Base-by-base conservation (phyloP, 192 early-diverging fungal species). In the Coemansia sp. region DNA sequence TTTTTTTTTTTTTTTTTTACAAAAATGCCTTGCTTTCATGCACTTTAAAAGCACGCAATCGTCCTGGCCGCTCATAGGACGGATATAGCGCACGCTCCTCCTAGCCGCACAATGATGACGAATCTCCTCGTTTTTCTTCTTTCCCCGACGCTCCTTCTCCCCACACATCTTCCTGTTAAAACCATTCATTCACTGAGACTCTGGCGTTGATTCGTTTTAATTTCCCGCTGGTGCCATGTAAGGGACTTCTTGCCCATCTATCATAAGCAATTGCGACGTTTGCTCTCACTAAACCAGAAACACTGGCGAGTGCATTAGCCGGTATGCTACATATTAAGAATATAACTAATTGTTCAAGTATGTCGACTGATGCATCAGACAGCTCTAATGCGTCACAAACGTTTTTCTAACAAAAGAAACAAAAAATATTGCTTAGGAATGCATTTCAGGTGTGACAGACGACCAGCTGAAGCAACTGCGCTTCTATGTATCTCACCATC, bases 11-110 rank as follows among this genome's bases (percentile, higher is more conserved):
- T n/a, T 22, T 5, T 26, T 22, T 22, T 56, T 32, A 1, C 9
- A 26, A 18, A 18, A 11, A 32, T 13, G 21, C 19, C 26, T 36
- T 11, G 0, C 19, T 56, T 9, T 36, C 4, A 56, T 36, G 55
- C 55, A 37, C 22, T 36, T 10, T 26, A 32, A 56, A 56, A 56
- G 55, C 55, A 56, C 55, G 55, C 55, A 56, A 56, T 56, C 36
- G 55, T 56, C 55, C 26, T 37, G 26, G 36, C 9, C 55, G 55
- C 26, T 56, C 32, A 56, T 56, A 56, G 55, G 55, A 32, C 18
- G 55, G 6, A 18, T 5, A 37, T 22, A 7, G 8, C 21, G 21
- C 11, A 15, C 46, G n/a, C 12, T 9, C 19, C 13, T 22, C 21
- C n/a, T 52, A n/a, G 8, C 11, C 8, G 8, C 21, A 22, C 54